phyloP scores from a whole-genome alignment of 257 asterid species.

The Gardenia jasminoides region DNA sequence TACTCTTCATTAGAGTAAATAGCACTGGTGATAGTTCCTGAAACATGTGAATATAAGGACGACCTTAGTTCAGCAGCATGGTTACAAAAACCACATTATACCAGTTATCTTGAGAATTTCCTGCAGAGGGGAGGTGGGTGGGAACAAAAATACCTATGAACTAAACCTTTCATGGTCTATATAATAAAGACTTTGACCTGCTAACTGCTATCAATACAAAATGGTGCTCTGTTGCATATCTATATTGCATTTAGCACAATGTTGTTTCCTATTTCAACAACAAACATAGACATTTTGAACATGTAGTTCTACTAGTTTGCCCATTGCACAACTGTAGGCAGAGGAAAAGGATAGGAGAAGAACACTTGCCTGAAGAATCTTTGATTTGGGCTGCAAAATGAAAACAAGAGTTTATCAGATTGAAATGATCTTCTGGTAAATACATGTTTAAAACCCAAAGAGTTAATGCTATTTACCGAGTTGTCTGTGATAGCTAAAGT shows the following conservation, averaged over 20 bases:
- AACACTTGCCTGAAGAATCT: constrained; percentile 79
- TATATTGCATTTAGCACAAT: too few species aligned
- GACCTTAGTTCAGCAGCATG: background rate
- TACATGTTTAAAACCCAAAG: background rate
- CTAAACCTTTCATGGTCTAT: background rate
- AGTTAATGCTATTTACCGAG: constrained; percentile 54
- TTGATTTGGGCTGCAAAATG: constrained; percentile 85
- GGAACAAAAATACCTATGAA: background rate
- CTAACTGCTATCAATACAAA: too few species aligned
- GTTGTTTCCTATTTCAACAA: too few species aligned
- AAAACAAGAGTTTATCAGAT: background rate
- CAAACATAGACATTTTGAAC: too few species aligned
- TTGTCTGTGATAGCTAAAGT: constrained; percentile 83
- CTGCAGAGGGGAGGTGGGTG: background rate
- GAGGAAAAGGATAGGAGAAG: background rate
- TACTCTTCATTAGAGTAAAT: constrained; percentile 92
- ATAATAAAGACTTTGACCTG: too few species aligned
- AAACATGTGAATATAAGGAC: background rate
- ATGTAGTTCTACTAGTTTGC: background rate
- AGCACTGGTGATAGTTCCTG: constrained; percentile 87
- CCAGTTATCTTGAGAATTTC: background rate
- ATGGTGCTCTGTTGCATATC: background rate
- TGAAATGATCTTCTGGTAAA: background rate
- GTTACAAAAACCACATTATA: background rate
- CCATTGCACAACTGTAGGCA: background rate